These are phyloP conservation scores for Cyberlindnera veronae DNA, from an alignment of 805 yeast species.

Conservation along the genomic window DNA sequence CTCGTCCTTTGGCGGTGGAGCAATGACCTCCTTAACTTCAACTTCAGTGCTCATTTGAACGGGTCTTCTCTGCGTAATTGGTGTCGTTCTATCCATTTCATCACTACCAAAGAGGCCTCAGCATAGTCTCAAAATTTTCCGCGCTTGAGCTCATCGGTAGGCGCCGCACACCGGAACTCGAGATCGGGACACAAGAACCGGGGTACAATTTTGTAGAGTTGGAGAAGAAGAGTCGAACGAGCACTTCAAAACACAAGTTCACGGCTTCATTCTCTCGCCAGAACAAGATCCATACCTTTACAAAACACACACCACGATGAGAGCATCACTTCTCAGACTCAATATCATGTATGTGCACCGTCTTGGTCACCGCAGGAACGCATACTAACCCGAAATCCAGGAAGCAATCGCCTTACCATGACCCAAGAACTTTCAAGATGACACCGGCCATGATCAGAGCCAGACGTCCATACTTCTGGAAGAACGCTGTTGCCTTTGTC, in stretches of 20 bases:
- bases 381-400: slow-evolving; percentile 17
- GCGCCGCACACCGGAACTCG: slow-evolving; percentile 7
- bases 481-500: slow-evolving; percentile 62
- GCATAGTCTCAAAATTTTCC: slow-evolving; percentile 5
- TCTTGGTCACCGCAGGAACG: no score
- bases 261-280: no score
- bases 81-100: not conserved
- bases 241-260: not conserved
- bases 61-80: not conserved
- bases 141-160: slow-evolving; percentile 11
- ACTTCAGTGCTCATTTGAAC: slow-evolving; percentile 5
- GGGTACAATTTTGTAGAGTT: slow-evolving; percentile 5
- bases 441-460: slow-evolving; percentile 93
- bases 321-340: slow-evolving; percentile 7
- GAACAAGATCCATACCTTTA: no score
- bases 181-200: not conserved
- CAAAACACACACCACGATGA: no score
- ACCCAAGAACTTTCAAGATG: slow-evolving; percentile 75
- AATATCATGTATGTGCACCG: slow-evolving; percentile 7
- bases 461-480: slow-evolving; percentile 79
- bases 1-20: slow-evolving; percentile 66
- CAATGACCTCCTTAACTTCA: slow-evolving; percentile 16
- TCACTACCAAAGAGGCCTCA: not conserved
- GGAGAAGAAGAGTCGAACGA: not conserved
- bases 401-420: slow-evolving; percentile 46